phyloP scores from a whole-genome alignment of 306 rosid genomes.

The Trichosanthes truncata region DNA sequence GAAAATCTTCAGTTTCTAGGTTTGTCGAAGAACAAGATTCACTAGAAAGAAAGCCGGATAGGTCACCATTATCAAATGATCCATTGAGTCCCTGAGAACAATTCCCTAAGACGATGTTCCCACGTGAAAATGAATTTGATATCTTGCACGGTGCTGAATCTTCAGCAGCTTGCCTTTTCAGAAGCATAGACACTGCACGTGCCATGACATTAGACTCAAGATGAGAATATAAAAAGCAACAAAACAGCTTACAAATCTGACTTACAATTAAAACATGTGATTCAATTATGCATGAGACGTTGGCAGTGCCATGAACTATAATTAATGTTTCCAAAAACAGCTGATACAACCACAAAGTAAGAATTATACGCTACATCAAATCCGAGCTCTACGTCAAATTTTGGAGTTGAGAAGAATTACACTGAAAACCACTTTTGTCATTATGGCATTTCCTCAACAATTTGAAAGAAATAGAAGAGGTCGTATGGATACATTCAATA shows the following conservation, averaged over 20 bases:
- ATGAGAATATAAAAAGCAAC: constrained; percentile 5
- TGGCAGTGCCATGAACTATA: not conserved
- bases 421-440: not conserved
- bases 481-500: not conserved
- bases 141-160: constrained; percentile 14
- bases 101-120: constrained; percentile 13
- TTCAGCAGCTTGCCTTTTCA: constrained; percentile 48
- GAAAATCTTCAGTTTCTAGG: constrained; percentile 27
- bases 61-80: constrained; percentile 18
- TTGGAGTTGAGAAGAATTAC: not conserved
- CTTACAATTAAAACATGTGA: not conserved
- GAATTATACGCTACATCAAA: not conserved
- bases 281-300: not conserved
- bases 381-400: not conserved
- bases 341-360: not conserved
- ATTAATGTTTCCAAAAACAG: not conserved
- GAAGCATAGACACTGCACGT: constrained; percentile 61
- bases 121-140: constrained; percentile 13
- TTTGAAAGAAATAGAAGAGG: not conserved
- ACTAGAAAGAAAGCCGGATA: constrained; percentile 7
- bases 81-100: constrained; percentile 24
- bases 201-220: constrained; percentile 8
- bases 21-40: constrained; percentile 27
- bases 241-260: not conserved
- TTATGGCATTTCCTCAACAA: not conserved